These are phyloP conservation scores for Metschnikowia cerradonensis DNA, from an alignment of 805 yeast species.

Conservation along the genomic window DNA sequence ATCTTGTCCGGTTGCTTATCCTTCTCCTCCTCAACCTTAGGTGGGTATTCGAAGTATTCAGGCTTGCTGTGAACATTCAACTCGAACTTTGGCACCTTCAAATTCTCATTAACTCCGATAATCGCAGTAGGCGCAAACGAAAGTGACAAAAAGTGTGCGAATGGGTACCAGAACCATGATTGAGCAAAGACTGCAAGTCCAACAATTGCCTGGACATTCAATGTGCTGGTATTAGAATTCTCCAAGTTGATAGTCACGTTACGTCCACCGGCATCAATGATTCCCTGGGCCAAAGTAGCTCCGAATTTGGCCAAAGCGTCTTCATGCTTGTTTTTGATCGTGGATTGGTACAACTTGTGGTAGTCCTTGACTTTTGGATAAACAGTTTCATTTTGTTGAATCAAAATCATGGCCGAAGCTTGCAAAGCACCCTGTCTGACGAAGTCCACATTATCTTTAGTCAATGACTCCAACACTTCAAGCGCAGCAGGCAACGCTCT, in stretches of 20 bases:
- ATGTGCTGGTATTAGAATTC: slow-evolving; percentile 81
- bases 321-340: slow-evolving; percentile 84
- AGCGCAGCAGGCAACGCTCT: slow-evolving; percentile 83
- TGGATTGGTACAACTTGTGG: slow-evolving; percentile 68
- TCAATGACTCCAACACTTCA: slow-evolving; percentile 86
- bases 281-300: slow-evolving; percentile 95
- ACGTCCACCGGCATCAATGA: slow-evolving; percentile 97
- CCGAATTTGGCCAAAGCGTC: slow-evolving; percentile 98
- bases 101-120: slow-evolving; percentile 79
- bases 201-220: slow-evolving; percentile 86
- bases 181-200: slow-evolving; percentile 88
- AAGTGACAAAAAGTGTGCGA: slow-evolving; percentile 85
- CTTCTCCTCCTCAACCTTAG: slow-evolving; percentile 73
- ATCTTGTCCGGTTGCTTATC: slow-evolving; percentile 84
- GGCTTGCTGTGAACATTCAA: slow-evolving; percentile 78
- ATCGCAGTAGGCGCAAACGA: slow-evolving; percentile 91
- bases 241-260: slow-evolving; percentile 92
- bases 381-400: slow-evolving; percentile 80
- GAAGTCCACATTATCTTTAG: slow-evolving; percentile 92
- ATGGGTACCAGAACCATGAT: slow-evolving; percentile 98
- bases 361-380: slow-evolving; percentile 76
- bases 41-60: slow-evolving; percentile 83
- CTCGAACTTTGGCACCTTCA: slow-evolving; percentile 80
- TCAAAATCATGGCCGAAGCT: slow-evolving; percentile 85
- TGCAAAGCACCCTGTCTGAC: slow-evolving; percentile 97